Evolutionary conservation across 148 eudicot species (phyloP), one percentile per base, ranked within the genome.

Genomic region (Cornus suecica): DNA sequence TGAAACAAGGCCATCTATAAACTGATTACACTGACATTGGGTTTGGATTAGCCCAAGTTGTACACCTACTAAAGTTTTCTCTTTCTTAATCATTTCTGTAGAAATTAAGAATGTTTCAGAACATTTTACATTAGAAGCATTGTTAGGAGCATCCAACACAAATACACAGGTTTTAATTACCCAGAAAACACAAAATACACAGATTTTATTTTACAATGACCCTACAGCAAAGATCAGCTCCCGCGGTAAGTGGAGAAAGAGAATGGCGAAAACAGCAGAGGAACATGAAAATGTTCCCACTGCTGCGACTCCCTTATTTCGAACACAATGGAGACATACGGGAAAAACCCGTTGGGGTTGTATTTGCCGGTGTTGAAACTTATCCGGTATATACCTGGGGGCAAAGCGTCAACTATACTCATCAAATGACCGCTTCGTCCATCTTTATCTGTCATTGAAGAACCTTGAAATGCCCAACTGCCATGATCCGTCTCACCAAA

Each of bases 271-370:
- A 95, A 85, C 84, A 95, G 76, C 52, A 95, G 77, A 56, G 99
- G 99, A 67, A 95, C 99, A 63, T 95, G 99, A 83, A 95, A 95
- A 83, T 95, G 97, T 69, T 92, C 99, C 73, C 78, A 79, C 82
- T 88, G 85, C 87, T 92, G 97, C 1, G 94, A 85, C 60, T 95
- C 97, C 41, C 82, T 87, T 66, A 95, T 87, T 81, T 88, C 90
- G 69, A 95, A 95, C 72, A 90, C 97, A 68, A 95, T 83, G 1
- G 90, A 91, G 30, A 95, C 97, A 23, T 82, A 87, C 1, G 99
- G 99, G 73, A 88, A 95, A 73, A 95, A 95, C 4, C 99, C 91
- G 1, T 75, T 78, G 3, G 97, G 94, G 31, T 69, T 76, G 63
- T 95, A 91, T 70, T 83, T 85, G 27, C 97, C 91, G 0, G 94